Conservation (phyloP, 1,139 yeast genomes). For the Sugiyamaella xylanicola region DNA sequence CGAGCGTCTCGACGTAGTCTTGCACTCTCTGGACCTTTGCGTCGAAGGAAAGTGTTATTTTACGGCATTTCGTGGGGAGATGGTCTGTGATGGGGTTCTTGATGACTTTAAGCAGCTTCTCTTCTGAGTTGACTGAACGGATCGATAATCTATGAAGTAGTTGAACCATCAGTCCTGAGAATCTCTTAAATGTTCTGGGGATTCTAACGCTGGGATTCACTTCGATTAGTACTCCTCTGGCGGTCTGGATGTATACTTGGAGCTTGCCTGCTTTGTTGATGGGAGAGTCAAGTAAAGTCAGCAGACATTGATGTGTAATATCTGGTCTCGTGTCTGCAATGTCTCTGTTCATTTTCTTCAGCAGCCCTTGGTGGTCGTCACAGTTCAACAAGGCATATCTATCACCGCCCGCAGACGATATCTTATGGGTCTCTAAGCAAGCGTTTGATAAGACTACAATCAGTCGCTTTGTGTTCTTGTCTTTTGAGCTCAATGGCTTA, state of each 20-base stretch:
- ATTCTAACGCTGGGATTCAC: conserved; percentile 96
- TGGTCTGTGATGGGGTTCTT: conserved; percentile 97
- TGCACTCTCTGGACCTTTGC: conserved; percentile 87
- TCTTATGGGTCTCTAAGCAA: conserved; percentile 90
- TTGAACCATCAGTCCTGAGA: conserved; percentile 97
- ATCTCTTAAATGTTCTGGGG: conserved; percentile 96
- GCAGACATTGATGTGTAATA: conserved; percentile 86
- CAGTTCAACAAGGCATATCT: conserved; percentile 91
- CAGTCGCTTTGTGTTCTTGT: conserved; percentile 78
- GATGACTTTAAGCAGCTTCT: conserved; percentile 87
- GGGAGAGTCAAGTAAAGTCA: conserved; percentile 92
- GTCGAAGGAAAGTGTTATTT: conserved; percentile 90
- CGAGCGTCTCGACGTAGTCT: conserved; percentile 80
- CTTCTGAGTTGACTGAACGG: conserved; percentile 93
- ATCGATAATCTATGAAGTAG: conserved; percentile 87
- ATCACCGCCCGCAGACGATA: conserved; percentile 83
- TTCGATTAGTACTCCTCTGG: conserved; percentile 90
- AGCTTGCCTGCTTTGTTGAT: conserved; percentile 95
- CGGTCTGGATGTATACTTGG: conserved; percentile 95
- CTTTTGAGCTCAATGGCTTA: conserved; percentile 74
- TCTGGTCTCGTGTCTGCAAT: conserved; percentile 98
- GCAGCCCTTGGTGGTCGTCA: conserved; percentile 95
- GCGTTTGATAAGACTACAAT: conserved; percentile 94
- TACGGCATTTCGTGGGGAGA: conserved; percentile 92
- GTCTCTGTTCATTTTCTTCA: conserved; percentile 95